A percentile compares a stretch with the other conserved stretches of the same genome.
These are phyloP conservation scores for Boletus rex-veris DNA, from an alignment of 768 basidiomycete genomes.

Conservation along the genomic window DNA sequence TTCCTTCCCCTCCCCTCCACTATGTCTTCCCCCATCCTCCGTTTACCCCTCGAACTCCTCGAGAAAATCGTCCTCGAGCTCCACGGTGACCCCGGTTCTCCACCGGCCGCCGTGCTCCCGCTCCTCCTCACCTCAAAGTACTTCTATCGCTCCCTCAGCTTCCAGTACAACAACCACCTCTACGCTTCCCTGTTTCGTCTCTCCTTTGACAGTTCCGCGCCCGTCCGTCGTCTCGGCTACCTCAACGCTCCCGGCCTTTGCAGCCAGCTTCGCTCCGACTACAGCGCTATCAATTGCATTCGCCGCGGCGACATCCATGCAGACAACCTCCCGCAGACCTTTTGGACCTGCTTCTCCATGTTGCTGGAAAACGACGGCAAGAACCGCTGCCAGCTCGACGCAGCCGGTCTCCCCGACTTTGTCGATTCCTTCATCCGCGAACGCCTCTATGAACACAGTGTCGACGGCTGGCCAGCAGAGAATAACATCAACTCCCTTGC, in stretches of 20 bases:
- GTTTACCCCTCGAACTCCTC: constrained; percentile 45
- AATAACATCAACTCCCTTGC: constrained; percentile 47
- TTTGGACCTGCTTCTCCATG: constrained; percentile 54
- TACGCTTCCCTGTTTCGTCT: constrained; percentile 51
- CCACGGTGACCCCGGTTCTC: not conserved
- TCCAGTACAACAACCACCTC: constrained; percentile 32
- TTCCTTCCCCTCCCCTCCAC: not conserved
- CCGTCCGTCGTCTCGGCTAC: constrained; percentile 48
- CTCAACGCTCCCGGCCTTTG: constrained; percentile 37
- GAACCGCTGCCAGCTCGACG: constrained; percentile 55
- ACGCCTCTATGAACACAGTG: constrained; percentile 41
- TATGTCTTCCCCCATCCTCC: constrained; percentile 23
- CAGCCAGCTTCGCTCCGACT: constrained; percentile 40
- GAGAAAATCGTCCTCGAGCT: constrained; percentile 51
- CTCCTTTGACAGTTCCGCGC: constrained; percentile 55
- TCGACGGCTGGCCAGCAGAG: constrained; percentile 58
- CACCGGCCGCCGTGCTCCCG: constrained; percentile 43
- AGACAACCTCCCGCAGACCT: constrained; percentile 23
- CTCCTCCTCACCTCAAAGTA: constrained; percentile 44
- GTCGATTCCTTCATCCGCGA: constrained; percentile 43
- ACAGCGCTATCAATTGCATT: constrained; percentile 27
- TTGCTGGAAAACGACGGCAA: constrained; percentile 65
- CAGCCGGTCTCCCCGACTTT: constrained; percentile 46
- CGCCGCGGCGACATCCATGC: constrained; percentile 35
- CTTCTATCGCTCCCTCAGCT: constrained; percentile 37